Conservation (phyloP, 2,329 filamentous ascomycete species). For the Venturia nashicola region DNA sequence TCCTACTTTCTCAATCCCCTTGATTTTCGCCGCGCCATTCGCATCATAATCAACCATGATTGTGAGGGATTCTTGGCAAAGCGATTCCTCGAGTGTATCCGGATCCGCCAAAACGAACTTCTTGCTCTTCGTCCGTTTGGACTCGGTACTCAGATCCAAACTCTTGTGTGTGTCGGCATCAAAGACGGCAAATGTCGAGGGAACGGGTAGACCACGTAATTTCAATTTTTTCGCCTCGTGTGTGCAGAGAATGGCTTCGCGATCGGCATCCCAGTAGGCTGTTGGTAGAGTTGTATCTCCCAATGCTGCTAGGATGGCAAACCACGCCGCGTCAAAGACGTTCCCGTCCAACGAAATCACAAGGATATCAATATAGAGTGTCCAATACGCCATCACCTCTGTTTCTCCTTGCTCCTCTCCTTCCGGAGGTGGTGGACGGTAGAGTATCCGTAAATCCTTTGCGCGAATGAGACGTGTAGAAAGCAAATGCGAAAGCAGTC, state of each 20-base stretch:
- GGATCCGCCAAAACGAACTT: slow-evolving; percentile 75
- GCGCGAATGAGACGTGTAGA: slow-evolving; percentile 53
- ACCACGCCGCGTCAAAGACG: slow-evolving; percentile 84
- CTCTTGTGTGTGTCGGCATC: slow-evolving; percentile 34
- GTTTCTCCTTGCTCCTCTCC: slow-evolving; percentile 26
- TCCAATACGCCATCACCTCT: slow-evolving; percentile 78
- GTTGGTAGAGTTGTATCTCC: slow-evolving; percentile 63
- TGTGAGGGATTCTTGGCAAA: slow-evolving; percentile 70
- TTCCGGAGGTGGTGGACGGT: slow-evolving; percentile 36
- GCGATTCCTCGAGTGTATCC: slow-evolving; percentile 75
- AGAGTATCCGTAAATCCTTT: slow-evolving; percentile 61
- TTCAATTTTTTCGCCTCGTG: slow-evolving; percentile 45
- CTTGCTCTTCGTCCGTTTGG: slow-evolving; percentile 17
- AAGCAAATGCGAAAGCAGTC: slow-evolving; percentile 66
- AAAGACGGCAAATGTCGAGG: slow-evolving; percentile 67
- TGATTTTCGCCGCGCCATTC: slow-evolving; percentile 38
- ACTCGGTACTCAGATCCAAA: slow-evolving; percentile 10
- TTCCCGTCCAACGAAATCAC: slow-evolving; percentile 90
- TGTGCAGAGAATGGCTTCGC: slow-evolving; percentile 67
- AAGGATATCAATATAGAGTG: slow-evolving; percentile 87
- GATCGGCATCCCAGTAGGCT: slow-evolving; percentile 74
- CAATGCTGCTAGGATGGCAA: slow-evolving; percentile 69
- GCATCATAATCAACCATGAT: slow-evolving; percentile 56
- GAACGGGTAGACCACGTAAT: slow-evolving; percentile 57
- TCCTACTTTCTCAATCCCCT: slow-evolving; percentile 73